These are phyloP conservation scores for Fusarium longipes DNA, from an alignment of 2,329 filamentous ascomycete species.

Conservation along the genomic window DNA sequence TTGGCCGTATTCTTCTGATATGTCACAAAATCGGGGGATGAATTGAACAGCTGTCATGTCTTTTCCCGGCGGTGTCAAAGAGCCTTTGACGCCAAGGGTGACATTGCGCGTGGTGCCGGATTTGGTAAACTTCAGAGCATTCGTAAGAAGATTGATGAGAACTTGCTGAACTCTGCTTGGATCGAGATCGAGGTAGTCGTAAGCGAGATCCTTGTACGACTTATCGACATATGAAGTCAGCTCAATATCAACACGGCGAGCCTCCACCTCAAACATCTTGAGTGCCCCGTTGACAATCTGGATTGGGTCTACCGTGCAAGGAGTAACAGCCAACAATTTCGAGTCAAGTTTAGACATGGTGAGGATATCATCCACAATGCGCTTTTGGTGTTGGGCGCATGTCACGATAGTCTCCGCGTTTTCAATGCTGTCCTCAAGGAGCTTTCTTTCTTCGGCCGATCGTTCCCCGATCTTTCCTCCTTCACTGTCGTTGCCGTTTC, in stretches of 20 bases:
- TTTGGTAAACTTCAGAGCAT: constrained; percentile 85
- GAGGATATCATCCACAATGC: constrained; percentile 80
- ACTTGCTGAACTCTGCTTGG: constrained; percentile 81
- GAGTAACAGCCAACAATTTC: constrained; percentile 77
- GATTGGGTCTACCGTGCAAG: constrained; percentile 74
- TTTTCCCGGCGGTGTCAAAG: constrained; percentile 53
- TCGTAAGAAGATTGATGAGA: constrained; percentile 82
- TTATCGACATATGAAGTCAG: constrained; percentile 72
- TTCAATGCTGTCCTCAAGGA: constrained; percentile 73
- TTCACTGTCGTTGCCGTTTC: constrained; percentile 14
- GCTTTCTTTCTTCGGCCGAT: constrained; percentile 53
- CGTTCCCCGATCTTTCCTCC: constrained; percentile 18
- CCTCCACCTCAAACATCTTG: constrained; percentile 83
- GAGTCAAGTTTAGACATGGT: constrained; percentile 82
- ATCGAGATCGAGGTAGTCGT: constrained; percentile 77
- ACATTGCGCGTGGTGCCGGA: constrained; percentile 68
- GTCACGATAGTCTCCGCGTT: constrained; percentile 81
- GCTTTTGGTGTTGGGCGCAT: constrained; percentile 83
- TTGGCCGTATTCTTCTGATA: constrained; percentile 54
- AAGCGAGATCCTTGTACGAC: constrained; percentile 66
- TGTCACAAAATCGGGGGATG: constrained; percentile 66
- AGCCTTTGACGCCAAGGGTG: constrained; percentile 60
- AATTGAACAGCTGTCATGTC: constrained; percentile 66
- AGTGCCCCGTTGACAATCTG: constrained; percentile 73
- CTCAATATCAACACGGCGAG: constrained; percentile 74